Percentiles rank a stretch among this genome's conserved stretches.
Evolutionary conservation across 179 eudicot species (phyloP).

Genomic region (Silene vulgaris): DNA sequence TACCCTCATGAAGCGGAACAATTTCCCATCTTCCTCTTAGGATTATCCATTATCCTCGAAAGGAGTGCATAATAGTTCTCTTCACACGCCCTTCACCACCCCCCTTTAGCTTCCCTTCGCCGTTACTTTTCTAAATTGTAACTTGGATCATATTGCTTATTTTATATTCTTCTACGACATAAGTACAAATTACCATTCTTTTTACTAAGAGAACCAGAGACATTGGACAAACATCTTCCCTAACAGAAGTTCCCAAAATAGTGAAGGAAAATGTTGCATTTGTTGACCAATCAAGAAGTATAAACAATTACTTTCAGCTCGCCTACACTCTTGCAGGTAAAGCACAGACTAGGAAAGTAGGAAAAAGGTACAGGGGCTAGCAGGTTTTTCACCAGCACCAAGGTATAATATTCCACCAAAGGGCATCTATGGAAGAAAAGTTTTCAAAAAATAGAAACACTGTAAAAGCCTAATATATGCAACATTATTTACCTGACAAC

Average conservation of each 20-base stretch:
- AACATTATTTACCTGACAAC: neutral
- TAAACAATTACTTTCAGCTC: neutral
- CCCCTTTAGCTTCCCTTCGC: neutral
- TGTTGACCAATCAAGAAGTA: neutral
- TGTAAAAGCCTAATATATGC: neutral
- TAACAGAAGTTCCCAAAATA: too few relatives aligned
- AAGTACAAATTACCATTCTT: too few relatives aligned
- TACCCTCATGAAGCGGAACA: neutral
- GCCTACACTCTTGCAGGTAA: neutral
- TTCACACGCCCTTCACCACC: neutral
- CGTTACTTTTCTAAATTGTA: neutral
- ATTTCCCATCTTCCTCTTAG: neutral
- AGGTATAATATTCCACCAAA: neutral
- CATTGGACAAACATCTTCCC: too few relatives aligned
- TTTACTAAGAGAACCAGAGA: too few relatives aligned
- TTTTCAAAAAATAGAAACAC: neutral
- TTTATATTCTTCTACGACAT: too few relatives aligned
- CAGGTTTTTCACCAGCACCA: neutral
- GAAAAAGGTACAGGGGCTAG: neutral
- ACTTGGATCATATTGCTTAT: neutral
- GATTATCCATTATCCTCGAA: neutral
- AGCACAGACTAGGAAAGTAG: neutral
- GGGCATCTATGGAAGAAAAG: neutral
- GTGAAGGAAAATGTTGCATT: too few relatives aligned
- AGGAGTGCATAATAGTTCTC: neutral